A percentile compares a stretch with the other conserved stretches of the same genome.
Conservation (phyloP, 2,329 filamentous ascomycete species). For the Diplodia seriata region DNA sequence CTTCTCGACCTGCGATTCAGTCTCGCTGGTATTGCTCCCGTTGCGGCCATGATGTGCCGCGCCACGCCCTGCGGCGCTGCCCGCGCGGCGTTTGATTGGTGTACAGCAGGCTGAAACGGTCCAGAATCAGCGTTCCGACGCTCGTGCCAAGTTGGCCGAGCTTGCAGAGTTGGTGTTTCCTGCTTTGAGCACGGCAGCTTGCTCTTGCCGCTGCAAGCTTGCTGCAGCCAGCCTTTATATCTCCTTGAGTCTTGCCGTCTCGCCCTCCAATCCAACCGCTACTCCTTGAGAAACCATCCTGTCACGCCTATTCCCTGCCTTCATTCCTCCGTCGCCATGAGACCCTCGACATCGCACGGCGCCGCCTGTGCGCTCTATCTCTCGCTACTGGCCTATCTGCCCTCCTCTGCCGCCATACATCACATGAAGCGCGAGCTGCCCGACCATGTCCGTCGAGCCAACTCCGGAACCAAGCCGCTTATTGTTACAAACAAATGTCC, state of each 20-base stretch:
- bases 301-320: constrained; percentile 9
- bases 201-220: constrained; percentile 21
- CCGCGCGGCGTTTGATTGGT: constrained; percentile 8
- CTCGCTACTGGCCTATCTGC: constrained; percentile 6
- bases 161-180: constrained; percentile 21
- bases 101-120: constrained; percentile 1
- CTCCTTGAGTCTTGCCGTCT: constrained; percentile 3
- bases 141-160: constrained; percentile 1
- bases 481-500: constrained; percentile 75
- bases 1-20: not conserved
- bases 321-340: constrained; percentile 6
- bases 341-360: constrained; percentile 7
- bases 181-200: constrained; percentile 14
- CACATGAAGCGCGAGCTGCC: constrained; percentile 42
- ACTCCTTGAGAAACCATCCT: constrained; percentile 10
- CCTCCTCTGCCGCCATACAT: constrained; percentile 34
- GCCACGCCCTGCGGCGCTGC: not conserved
- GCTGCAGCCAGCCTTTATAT: constrained; percentile 24
- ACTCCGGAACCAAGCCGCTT: constrained; percentile 56
- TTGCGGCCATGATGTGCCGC: constrained; percentile 1
- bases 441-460: constrained; percentile 22
- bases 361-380: constrained; percentile 15
- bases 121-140: not conserved
- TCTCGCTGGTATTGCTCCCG: constrained; percentile 7
- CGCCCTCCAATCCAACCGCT: constrained; percentile 10